These are phyloP conservation scores for Coriolopsis trogii DNA, from an alignment of 1,284 basidiomycete species.

Conservation along the genomic window DNA sequence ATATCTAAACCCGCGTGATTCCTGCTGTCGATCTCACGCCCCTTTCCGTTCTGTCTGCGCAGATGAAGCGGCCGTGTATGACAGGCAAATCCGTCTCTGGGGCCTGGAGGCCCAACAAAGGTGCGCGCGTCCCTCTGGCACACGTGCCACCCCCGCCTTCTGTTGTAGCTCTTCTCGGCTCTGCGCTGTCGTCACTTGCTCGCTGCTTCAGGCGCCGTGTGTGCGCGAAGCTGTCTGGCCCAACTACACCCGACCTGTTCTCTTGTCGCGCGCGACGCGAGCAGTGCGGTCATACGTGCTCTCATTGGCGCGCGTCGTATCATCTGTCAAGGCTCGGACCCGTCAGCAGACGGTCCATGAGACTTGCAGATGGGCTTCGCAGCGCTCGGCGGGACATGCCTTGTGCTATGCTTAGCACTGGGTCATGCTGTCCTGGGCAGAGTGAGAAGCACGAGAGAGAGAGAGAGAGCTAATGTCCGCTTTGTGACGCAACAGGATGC, in stretches of 20 bases:
- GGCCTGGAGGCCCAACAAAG: slow-evolving; percentile 96
- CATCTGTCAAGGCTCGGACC: too few species aligned
- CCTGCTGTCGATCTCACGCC: not conserved
- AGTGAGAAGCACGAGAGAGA: slow-evolving; percentile 5
- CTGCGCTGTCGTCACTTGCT: too few species aligned
- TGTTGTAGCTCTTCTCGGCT: too few species aligned
- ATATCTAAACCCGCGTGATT: not conserved
- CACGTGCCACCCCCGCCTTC: too few species aligned
- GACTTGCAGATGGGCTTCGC: slow-evolving; percentile 3
- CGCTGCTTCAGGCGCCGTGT: too few species aligned
- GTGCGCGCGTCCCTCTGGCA: slow-evolving; percentile 59
- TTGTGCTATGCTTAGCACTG: slow-evolving; percentile 7
- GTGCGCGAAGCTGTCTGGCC: not conserved
- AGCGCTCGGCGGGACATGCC: not conserved
- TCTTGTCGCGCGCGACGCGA: not conserved
- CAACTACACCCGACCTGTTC: not conserved
- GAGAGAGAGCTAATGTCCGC: slow-evolving; percentile 9
- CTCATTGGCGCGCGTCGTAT: slow-evolving; percentile 1
- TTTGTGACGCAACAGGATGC: slow-evolving; percentile 65
- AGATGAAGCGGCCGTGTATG: slow-evolving; percentile 91
- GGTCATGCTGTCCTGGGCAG: not conserved
- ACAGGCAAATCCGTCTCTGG: slow-evolving; percentile 97
- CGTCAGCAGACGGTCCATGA: slow-evolving; percentile 9
- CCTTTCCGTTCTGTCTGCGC: slow-evolving; percentile 4
- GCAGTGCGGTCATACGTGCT: not conserved